phyloP scores from a whole-genome alignment of 139 green algal species.

The Chlamydomonas sp. region DNA sequence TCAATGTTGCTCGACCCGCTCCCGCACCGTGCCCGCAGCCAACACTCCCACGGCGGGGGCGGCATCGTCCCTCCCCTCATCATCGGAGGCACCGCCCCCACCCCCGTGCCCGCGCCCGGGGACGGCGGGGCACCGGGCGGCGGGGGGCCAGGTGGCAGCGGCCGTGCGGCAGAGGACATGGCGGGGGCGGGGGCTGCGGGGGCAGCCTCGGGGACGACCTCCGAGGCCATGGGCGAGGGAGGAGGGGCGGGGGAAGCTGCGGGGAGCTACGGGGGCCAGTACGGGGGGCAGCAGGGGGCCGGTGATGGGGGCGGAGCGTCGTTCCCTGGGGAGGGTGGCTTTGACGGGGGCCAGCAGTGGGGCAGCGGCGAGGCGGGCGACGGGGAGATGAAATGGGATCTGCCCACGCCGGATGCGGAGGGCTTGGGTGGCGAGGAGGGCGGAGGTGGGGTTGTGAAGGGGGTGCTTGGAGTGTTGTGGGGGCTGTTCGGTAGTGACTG shows the following conservation, averaged over 20 bases:
- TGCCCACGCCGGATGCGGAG: conserved; percentile 8
- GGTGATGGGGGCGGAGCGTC: neutral
- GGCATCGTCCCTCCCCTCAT: conserved; percentile 40
- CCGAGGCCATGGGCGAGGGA: neutral
- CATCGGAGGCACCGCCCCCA: conserved; percentile 45
- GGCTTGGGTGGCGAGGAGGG: neutral
- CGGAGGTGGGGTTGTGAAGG: neutral
- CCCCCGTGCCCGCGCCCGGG: neutral
- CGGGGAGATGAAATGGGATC: conserved; percentile 48
- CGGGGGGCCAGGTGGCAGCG: conserved; percentile 29
- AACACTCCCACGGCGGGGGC: conserved; percentile 65
- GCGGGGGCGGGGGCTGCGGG: conserved; percentile 19
- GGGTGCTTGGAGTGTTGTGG: conserved; percentile 34
- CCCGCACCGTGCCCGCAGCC: neutral
- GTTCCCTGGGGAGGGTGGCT: neutral
- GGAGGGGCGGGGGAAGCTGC: neutral
- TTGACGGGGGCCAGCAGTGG: neutral
- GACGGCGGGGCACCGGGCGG: conserved; percentile 1
- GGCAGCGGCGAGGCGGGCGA: neutral
- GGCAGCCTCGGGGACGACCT: neutral
- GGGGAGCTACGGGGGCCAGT: too few relatives aligned
- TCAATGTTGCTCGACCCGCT: neutral
- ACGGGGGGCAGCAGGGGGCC: neutral
- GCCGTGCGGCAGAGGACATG: conserved; percentile 35
- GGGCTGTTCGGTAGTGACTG: conserved; percentile 14